Evolutionary conservation across 768 basidiomycete genomes (phyloP).

Genomic region (Leucogyrophana mollusca): DNA sequence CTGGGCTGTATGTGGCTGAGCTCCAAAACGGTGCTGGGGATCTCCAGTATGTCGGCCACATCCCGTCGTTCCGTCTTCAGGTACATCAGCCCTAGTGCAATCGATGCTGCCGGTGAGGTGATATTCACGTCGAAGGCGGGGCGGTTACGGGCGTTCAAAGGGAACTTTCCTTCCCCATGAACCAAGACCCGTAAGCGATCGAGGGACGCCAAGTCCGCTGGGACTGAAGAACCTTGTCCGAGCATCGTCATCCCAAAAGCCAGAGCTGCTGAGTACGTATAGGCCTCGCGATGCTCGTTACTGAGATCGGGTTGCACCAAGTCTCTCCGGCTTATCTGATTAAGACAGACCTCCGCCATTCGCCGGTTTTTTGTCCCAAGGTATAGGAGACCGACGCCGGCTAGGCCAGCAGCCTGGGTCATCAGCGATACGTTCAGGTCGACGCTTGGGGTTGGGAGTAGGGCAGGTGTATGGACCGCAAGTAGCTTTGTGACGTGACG

Average conservation of each 20-base stretch:
- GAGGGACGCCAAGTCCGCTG: slow-evolving; percentile 72
- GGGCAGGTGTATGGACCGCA: slow-evolving; percentile 89
- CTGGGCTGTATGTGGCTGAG: slow-evolving; percentile 87
- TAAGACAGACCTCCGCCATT: slow-evolving; percentile 91
- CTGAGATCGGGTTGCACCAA: slow-evolving; percentile 80
- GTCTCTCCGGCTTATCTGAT: slow-evolving; percentile 77
- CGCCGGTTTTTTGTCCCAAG: slow-evolving; percentile 83
- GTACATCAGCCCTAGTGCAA: slow-evolving; percentile 92
- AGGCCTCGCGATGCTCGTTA: slow-evolving; percentile 89
- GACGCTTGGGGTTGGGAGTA: slow-evolving; percentile 82
- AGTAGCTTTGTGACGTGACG: slow-evolving; percentile 87
- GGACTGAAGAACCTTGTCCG: slow-evolving; percentile 75
- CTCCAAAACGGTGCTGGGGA: slow-evolving; percentile 78
- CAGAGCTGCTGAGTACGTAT: slow-evolving; percentile 84
- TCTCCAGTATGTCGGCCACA: slow-evolving; percentile 79
- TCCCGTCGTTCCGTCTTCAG: slow-evolving; percentile 81
- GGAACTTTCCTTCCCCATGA: slow-evolving; percentile 62
- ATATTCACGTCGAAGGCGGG: slow-evolving; percentile 79
- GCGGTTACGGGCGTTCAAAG: slow-evolving; percentile 34
- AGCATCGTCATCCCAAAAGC: slow-evolving; percentile 98
- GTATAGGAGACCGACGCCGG: slow-evolving; percentile 88
- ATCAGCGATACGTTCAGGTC: slow-evolving; percentile 89
- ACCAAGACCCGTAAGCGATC: slow-evolving; percentile 71
- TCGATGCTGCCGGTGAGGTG: slow-evolving; percentile 88
- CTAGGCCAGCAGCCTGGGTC: slow-evolving; percentile 85